phyloP scores from a whole-genome alignment of 2,329 filamentous ascomycete species.

The Aspergillus transmontanensis region DNA sequence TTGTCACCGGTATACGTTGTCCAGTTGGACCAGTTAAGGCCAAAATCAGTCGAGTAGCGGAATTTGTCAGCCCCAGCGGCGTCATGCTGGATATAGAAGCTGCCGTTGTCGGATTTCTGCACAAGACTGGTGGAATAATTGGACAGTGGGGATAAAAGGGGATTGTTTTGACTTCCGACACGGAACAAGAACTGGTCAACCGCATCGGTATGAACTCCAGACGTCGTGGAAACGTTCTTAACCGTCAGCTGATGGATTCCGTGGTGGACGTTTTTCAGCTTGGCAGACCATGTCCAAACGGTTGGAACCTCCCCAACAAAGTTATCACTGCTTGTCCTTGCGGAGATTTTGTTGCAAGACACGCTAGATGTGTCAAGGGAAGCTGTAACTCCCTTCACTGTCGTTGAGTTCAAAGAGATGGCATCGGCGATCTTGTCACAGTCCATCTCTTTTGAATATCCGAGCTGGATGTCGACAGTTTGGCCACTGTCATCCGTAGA shows the following conservation, averaged over 20 bases:
- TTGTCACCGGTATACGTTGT: slow-evolving; percentile 56
- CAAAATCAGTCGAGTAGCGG: slow-evolving; percentile 65
- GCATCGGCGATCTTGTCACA: slow-evolving; percentile 57
- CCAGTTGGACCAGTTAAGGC: slow-evolving; percentile 62
- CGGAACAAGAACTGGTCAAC: slow-evolving; percentile 64
- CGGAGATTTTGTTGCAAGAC: slow-evolving; percentile 46
- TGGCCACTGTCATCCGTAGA: slow-evolving; percentile 56
- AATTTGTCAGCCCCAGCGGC: slow-evolving; percentile 65
- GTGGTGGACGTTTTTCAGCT: slow-evolving; percentile 59
- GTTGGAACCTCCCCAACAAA: slow-evolving; percentile 58
- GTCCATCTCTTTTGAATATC: slow-evolving; percentile 58
- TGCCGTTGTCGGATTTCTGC: slow-evolving; percentile 44
- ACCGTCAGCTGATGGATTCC: slow-evolving; percentile 63
- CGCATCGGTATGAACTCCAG: slow-evolving; percentile 49
- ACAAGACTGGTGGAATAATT: slow-evolving; percentile 63
- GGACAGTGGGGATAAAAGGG: slow-evolving; percentile 60
- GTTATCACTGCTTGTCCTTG: slow-evolving; percentile 26
- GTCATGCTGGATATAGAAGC: slow-evolving; percentile 56
- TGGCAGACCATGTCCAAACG: slow-evolving; percentile 57
- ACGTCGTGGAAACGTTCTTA: slow-evolving; percentile 54
- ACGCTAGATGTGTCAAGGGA: slow-evolving; percentile 49
- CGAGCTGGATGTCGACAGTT: slow-evolving; percentile 53
- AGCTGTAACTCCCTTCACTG: slow-evolving; percentile 48
- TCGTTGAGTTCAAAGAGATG: slow-evolving; percentile 58
- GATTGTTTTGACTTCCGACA: slow-evolving; percentile 60